These are phyloP conservation scores for Lactarius indigo DNA, from an alignment of 768 basidiomycete species.

Conservation along the genomic window DNA sequence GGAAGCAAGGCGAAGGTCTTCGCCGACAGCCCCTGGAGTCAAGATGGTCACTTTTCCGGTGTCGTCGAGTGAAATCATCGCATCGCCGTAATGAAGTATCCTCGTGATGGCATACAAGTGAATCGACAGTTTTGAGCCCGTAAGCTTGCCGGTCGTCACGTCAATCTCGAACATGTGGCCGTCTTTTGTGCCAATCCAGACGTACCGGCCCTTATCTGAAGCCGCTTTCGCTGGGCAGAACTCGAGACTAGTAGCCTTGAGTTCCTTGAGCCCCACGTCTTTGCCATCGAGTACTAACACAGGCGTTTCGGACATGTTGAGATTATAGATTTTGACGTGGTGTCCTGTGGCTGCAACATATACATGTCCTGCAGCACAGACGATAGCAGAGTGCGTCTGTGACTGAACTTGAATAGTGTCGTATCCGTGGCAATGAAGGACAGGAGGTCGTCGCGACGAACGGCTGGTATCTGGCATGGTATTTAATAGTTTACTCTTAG, in stretches of 20 bases:
- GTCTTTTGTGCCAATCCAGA: conserved; percentile 92
- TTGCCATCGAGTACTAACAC: conserved; percentile 55
- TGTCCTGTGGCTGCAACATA: conserved; percentile 57
- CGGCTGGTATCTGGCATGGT: conserved; percentile 64
- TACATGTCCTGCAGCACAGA: conserved; percentile 53
- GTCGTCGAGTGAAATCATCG: conserved; percentile 84
- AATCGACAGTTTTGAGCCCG: conserved; percentile 53
- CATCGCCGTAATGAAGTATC: conserved; percentile 67
- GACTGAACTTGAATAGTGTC: conserved; percentile 52
- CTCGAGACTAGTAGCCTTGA: conserved; percentile 72
- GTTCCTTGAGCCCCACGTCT: conserved; percentile 59
- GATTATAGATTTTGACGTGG: conserved; percentile 61
- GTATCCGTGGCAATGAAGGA: conserved; percentile 33
- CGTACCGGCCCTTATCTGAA: conserved; percentile 53
- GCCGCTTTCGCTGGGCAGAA: conserved; percentile 53
- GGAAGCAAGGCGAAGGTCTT: conserved; percentile 36
- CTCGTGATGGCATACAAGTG: conserved; percentile 66
- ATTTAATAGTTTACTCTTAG: conserved; percentile 42
- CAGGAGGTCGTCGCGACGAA: conserved; percentile 55
- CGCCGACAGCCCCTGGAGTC: conserved; percentile 41
- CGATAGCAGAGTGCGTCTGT: conserved; percentile 50
- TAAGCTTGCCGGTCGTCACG: conserved; percentile 53
- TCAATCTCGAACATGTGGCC: conserved; percentile 86
- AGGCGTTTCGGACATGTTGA: conserved; percentile 46
- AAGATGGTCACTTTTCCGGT: conserved; percentile 80